Percentiles rank a stretch among this genome's conserved stretches.
Evolutionary conservation across 371 early-diverging fungal genomes (phyloP).

Genomic region (Amoeboradix gromovi): DNA sequence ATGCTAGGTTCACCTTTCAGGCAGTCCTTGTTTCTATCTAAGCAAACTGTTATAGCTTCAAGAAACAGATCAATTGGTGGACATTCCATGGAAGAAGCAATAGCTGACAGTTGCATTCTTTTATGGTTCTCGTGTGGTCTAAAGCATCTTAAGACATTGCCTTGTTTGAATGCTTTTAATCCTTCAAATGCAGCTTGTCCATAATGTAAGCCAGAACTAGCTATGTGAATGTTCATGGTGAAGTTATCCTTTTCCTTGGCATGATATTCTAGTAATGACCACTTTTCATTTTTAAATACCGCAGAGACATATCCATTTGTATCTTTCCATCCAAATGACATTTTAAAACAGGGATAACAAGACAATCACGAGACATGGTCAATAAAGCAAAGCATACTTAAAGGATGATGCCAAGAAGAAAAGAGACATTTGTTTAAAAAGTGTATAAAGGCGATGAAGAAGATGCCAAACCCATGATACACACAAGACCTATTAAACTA

Average conservation of each 20-base stretch:
- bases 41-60: slow-evolving; percentile 21
- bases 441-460: no score
- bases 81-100: slow-evolving; percentile 24
- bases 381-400: no score
- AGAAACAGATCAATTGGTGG: slow-evolving; percentile 33
- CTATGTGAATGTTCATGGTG: background rate
- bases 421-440: no score
- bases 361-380: no score
- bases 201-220: slow-evolving; percentile 17
- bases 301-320: background rate
- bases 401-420: no score
- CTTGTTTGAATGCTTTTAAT: slow-evolving; percentile 43
- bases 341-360: no score
- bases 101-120: slow-evolving; percentile 28
- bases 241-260: background rate
- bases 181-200: slow-evolving; percentile 56
- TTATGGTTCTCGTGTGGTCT: slow-evolving; percentile 36
- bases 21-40: slow-evolving; percentile 31
- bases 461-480: no score
- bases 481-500: no score
- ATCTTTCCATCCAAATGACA: background rate
- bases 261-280: background rate
- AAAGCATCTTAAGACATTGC: slow-evolving; percentile 33
- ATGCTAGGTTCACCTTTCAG: slow-evolving; percentile 32
- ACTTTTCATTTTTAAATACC: background rate